phyloP scores from a whole-genome alignment of 257 asterid genomes.

The Verbena officinalis region DNA sequence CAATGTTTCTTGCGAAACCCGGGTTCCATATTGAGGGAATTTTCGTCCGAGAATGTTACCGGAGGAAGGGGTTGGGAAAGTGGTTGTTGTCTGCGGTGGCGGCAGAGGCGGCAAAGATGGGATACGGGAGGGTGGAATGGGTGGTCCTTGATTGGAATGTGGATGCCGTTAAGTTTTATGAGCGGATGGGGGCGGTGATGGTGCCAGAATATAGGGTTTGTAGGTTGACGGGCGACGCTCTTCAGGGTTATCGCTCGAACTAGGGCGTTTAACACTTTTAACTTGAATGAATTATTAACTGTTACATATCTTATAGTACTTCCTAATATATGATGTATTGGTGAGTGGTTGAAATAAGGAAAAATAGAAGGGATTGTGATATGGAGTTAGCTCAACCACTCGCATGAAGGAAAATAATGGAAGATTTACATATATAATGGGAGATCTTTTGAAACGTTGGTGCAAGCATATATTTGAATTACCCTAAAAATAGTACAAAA shows the following conservation, averaged over 20 bases:
- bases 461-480: too few species aligned
- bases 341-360: too few species aligned
- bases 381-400: too few species aligned
- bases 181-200: slow-evolving; percentile 65
- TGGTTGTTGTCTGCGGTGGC: slow-evolving; percentile 62
- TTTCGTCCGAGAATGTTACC: slow-evolving; percentile 60
- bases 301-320: too few species aligned
- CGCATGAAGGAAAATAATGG: too few species aligned
- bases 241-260: slow-evolving; percentile 47
- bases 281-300: too few species aligned
- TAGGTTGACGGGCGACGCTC: slow-evolving; percentile 59
- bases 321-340: too few species aligned
- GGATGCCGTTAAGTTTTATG: slow-evolving; percentile 62
- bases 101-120: slow-evolving; percentile 66
- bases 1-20: slow-evolving; percentile 63
- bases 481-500: too few species aligned
- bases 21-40: slow-evolving; percentile 66
- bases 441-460: too few species aligned
- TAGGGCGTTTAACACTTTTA: too few species aligned
- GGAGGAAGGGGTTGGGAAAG: slow-evolving; percentile 70
- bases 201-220: slow-evolving; percentile 65
- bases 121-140: slow-evolving; percentile 77
- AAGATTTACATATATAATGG: too few species aligned
- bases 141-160: slow-evolving; percentile 74
- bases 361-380: too few species aligned